Percentiles rank a stretch among this genome's conserved stretches.
Evolutionary conservation across 306 rosid genomes (phyloP).

Genomic region (Hylodesmum podocarpum): DNA sequence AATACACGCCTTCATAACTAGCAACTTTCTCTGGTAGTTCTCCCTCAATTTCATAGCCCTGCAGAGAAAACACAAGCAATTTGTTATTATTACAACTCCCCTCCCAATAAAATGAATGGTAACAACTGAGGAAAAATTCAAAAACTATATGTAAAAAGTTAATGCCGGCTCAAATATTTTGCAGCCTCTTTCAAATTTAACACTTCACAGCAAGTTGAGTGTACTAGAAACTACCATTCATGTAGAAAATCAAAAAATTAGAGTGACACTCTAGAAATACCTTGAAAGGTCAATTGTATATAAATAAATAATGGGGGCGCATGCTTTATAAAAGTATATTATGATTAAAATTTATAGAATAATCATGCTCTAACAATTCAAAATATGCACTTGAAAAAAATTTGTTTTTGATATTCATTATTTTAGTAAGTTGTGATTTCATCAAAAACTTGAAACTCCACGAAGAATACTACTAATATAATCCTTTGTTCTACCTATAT

Average conservation of each 20-base stretch:
- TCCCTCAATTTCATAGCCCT: slow-evolving; percentile 79
- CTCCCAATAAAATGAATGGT: background rate
- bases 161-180: slow-evolving; percentile 18
- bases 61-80: slow-evolving; percentile 35
- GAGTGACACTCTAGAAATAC: background rate
- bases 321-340: background rate
- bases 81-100: slow-evolving; percentile 1
- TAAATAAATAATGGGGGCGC: background rate
- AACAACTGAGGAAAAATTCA: background rate
- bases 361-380: background rate
- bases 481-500: background rate
- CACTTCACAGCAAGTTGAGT: slow-evolving; percentile 10
- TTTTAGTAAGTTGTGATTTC: background rate
- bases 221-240: slow-evolving; percentile 11
- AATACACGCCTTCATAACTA: slow-evolving; percentile 86
- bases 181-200: slow-evolving; percentile 20
- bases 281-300: background rate
- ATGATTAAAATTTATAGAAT: background rate
- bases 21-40: slow-evolving; percentile 61
- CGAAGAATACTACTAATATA: background rate
- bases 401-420: background rate
- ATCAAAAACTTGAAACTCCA: slow-evolving; percentile 17
- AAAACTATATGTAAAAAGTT: background rate
- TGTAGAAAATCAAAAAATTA: background rate
- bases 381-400: background rate